Percentiles rank a stretch among this genome's conserved stretches.
Evolutionary conservation across 306 rosid species (phyloP).

Genomic region (Mimosa pudica): DNA sequence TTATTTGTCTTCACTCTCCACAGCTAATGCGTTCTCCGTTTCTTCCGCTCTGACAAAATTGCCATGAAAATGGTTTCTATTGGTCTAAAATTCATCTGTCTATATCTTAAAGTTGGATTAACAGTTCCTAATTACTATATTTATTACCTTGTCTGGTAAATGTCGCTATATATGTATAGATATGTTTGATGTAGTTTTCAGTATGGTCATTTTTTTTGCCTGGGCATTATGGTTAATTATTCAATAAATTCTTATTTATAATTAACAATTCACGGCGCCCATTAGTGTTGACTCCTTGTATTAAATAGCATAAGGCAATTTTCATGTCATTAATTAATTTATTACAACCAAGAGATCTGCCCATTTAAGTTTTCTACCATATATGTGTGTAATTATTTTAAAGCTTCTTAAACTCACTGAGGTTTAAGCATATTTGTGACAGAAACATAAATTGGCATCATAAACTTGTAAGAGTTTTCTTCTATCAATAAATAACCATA

Average conservation of each 20-base stretch:
- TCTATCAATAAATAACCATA: no score
- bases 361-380: neutral
- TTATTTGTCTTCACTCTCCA: neutral
- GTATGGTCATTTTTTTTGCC: no score
- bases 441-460: no score
- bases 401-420: neutral
- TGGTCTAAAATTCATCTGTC: neutral
- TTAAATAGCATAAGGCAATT: neutral
- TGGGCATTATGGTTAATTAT: neutral
- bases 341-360: neutral
- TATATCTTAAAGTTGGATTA: neutral
- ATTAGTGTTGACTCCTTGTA: neutral
- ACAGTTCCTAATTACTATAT: neutral
- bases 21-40: constrained; percentile 28
- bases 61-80: neutral
- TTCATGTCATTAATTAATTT: neutral
- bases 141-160: neutral
- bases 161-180: neutral
- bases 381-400: neutral
- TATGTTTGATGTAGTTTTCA: neutral
- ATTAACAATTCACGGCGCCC: constrained; percentile 7
- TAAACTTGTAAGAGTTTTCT: no score
- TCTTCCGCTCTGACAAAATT: constrained; percentile 31
- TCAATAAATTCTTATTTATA: neutral
- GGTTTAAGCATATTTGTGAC: no score